Base-by-base conservation (phyloP, 306 rosid genomes). In the Quillaja saponaria region DNA sequence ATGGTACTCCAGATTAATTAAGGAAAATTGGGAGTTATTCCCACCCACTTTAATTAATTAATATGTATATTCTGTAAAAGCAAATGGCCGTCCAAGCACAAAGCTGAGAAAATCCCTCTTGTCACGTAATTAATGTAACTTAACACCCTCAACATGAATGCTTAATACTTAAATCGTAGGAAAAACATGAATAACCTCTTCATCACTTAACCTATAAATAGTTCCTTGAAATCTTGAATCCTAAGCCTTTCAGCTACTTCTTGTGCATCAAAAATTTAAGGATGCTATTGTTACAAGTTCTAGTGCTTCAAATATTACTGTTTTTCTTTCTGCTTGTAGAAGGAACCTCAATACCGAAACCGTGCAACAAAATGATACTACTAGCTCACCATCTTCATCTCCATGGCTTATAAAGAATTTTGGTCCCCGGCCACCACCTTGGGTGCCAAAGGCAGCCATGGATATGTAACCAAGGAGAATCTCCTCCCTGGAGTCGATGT, bases 381-480 rank as follows among this genome's bases (percentile, higher is more conserved):
- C 0, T 1, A 28, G 33, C 34, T 13, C 76, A 13, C 8, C 78
- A 14, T 62, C 60, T 2, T 84, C 90, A 4, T n/a, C n/a, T n/a
- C 67, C 71, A 14, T 78, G 80, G 85, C 55, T 85, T 15, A 67
- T 71, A 35, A 71, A 70, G 35, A 15, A n/a, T 25, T 17, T 49
- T 15, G 0, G 16, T 44, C 15, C 6, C 7, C 7, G 10, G 10
- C 67, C 13, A 15, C 68, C 39, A 0, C 9, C 35, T 6, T 0
- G 88, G 95, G 38, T 87, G 97, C 8, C 10, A 40, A 20, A 37
- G 38, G 0, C 61, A 76, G 39, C 73, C 70, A 4, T 71, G 79
- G 85, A 11, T 61, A 19, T 87, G 96, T 34, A 51, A 28, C 3
- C 57, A 39, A 3, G 72, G 78, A 54, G 66, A 56, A 15, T 42